Evolutionary conservation across 2,329 filamentous ascomycete genomes (phyloP).

Genomic region (Bimuria novae-zelandiae): DNA sequence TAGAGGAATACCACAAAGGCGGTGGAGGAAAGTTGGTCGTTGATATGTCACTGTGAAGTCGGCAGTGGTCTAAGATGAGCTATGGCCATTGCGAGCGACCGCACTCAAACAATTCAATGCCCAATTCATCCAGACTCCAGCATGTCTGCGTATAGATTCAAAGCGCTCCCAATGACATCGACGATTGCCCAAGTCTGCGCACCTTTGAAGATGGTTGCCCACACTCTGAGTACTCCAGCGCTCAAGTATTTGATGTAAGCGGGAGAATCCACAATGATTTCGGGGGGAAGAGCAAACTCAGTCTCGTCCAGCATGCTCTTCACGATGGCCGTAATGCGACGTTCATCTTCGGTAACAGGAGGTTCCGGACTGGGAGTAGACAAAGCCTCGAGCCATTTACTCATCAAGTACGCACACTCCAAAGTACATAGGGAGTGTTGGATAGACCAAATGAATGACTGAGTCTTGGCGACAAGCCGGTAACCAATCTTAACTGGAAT

Average conservation of each 20-base stretch:
- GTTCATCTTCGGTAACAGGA: constrained; percentile 46
- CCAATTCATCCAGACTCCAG: constrained; percentile 40
- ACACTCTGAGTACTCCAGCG: constrained; percentile 48
- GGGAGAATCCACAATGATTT: constrained; percentile 38
- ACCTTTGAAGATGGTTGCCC: constrained; percentile 50
- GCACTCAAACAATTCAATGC: background rate
- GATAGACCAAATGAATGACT: constrained; percentile 48
- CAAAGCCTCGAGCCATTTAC: constrained; percentile 48
- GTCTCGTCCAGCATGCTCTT: constrained; percentile 51
- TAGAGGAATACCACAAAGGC: constrained; percentile 51
- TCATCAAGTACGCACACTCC: constrained; percentile 48
- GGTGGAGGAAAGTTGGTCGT: constrained; percentile 52
- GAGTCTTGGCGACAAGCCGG: constrained; percentile 46
- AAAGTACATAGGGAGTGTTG: constrained; percentile 48
- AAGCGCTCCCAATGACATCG: constrained; percentile 47
- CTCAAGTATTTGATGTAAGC: constrained; percentile 43
- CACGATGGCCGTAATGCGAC: constrained; percentile 43
- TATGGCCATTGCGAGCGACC: background rate
- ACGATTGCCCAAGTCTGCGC: constrained; percentile 52
- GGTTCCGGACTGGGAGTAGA: constrained; percentile 38
- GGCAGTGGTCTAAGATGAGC: background rate
- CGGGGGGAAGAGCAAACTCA: constrained; percentile 35
- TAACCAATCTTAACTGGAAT: constrained; percentile 64
- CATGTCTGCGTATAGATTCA: constrained; percentile 51
- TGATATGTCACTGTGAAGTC: constrained; percentile 34